Conservation (phyloP, 257 asterid species). For the Echium plantagineum region DNA sequence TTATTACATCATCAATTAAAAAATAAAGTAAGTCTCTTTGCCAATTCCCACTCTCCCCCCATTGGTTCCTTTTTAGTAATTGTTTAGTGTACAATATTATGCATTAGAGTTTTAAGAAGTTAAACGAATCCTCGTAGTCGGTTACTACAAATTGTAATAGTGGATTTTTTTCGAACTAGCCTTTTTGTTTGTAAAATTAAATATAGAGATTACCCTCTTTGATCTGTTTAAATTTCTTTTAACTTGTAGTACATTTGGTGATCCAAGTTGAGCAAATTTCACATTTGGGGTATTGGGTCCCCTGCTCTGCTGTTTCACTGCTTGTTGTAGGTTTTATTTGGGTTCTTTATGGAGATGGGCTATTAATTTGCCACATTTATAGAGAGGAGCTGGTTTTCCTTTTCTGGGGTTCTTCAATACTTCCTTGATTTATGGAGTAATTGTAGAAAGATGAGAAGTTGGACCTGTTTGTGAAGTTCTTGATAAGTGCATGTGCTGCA, state of each 20-base stretch:
- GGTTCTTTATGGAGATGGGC: background rate
- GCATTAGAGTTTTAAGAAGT: no score
- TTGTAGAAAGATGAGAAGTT: constrained; percentile 14
- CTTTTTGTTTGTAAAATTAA: constrained; percentile 3
- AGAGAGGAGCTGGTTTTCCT: constrained; percentile 20
- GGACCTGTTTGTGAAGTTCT: constrained; percentile 4
- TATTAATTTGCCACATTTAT: constrained; percentile 6
- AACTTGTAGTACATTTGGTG: constrained; percentile 1
- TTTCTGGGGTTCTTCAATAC: constrained; percentile 19
- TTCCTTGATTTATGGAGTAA: constrained; percentile 6
- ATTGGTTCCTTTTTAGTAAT: constrained; percentile 1
- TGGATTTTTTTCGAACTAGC: no score
- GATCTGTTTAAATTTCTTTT: constrained; percentile 21
- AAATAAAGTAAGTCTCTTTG: constrained; percentile 1
- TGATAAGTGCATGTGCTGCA: constrained; percentile 4
- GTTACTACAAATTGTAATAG: no score
- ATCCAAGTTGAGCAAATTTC: constrained; percentile 4
- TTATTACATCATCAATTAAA: background rate
- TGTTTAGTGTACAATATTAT: no score
- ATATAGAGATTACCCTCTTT: constrained; percentile 12
- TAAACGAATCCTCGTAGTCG: no score
- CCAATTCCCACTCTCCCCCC: constrained; percentile 13
- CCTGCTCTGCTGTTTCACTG: constrained; percentile 7
- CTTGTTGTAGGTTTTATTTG: constrained; percentile 14
- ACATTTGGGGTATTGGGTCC: constrained; percentile 7